Conservation (phyloP, 352 stramenopile genomes). For the Pythium dissimile region DNA sequence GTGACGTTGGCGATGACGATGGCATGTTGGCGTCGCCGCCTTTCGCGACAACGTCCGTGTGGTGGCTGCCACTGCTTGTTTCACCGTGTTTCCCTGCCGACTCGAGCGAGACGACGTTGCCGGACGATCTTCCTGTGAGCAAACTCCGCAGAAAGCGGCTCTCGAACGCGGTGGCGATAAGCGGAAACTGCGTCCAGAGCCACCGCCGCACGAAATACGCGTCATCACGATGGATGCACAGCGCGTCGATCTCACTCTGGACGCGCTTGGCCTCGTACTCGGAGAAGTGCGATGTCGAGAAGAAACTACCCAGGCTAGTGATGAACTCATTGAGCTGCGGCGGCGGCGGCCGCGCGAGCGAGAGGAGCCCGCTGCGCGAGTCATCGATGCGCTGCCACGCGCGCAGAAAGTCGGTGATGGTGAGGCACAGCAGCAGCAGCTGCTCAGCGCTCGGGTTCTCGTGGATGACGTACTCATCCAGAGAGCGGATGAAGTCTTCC, state of each 20-base stretch:
- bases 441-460: constrained; percentile 62
- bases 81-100: background rate
- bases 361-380: constrained; percentile 10
- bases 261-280: constrained; percentile 52
- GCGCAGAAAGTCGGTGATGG: constrained; percentile 75
- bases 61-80: background rate
- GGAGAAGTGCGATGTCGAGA: constrained; percentile 42
- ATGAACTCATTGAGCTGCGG: constrained; percentile 76
- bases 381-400: constrained; percentile 58
- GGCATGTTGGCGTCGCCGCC: background rate
- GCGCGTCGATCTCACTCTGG: constrained; percentile 59
- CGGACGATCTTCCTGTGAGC: constrained; percentile 8
- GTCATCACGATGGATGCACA: constrained; percentile 59
- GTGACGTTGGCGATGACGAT: background rate
- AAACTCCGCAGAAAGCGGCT: constrained; percentile 50
- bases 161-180: constrained; percentile 76
- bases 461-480: constrained; percentile 71
- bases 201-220: constrained; percentile 77
- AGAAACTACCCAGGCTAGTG: constrained; percentile 45
- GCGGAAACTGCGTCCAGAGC: constrained; percentile 86
- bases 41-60: background rate
- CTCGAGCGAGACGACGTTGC: background rate
- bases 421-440: constrained; percentile 65
- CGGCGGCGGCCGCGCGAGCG: constrained; percentile 21
- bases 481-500: constrained; percentile 72